phyloP scores from a whole-genome alignment of 108 stramenopile species.

The Conticribra guillardii region DNA sequence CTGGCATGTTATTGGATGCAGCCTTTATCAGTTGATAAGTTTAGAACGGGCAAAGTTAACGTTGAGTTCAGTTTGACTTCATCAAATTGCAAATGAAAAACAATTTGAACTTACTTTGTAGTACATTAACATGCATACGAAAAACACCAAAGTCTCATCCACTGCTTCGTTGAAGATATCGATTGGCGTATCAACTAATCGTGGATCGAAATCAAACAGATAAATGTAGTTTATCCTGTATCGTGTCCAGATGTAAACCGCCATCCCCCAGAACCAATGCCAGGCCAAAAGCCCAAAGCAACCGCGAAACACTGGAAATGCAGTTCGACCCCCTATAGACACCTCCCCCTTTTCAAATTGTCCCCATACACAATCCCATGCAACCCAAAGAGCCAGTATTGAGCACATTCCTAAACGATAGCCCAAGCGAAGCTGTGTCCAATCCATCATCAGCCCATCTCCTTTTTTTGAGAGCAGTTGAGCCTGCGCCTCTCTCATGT shows the following conservation, averaged over 20 bases:
- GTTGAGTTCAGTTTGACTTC: no score
- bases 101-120: conserved; percentile 62
- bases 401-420: conserved; percentile 93
- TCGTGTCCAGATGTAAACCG: conserved; percentile 86
- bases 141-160: conserved; percentile 82
- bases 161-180: conserved; percentile 86
- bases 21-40: conserved; percentile 43
- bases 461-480: conserved; percentile 89
- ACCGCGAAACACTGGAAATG: conserved; percentile 91
- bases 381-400: conserved; percentile 89
- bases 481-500: conserved; percentile 83
- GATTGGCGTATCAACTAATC: conserved; percentile 71
- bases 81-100: no score
- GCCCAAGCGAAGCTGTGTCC: conserved; percentile 87
- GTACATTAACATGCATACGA: conserved; percentile 71
- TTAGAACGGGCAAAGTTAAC: no score
- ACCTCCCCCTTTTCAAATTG: conserved; percentile 56
- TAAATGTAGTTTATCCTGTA: conserved; percentile 91
- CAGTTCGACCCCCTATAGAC: conserved; percentile 83
- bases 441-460: conserved; percentile 92
- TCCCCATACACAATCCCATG: conserved; percentile 94
- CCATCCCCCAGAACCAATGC: conserved; percentile 94
- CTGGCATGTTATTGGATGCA: conserved; percentile 75
- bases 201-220: conserved; percentile 89
- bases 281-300: conserved; percentile 87